Percentiles rank a stretch among this genome's conserved stretches.
Evolutionary conservation across 1,139 yeast genomes (phyloP).

Genomic region (Yamadazyma pseudoaaseri): DNA sequence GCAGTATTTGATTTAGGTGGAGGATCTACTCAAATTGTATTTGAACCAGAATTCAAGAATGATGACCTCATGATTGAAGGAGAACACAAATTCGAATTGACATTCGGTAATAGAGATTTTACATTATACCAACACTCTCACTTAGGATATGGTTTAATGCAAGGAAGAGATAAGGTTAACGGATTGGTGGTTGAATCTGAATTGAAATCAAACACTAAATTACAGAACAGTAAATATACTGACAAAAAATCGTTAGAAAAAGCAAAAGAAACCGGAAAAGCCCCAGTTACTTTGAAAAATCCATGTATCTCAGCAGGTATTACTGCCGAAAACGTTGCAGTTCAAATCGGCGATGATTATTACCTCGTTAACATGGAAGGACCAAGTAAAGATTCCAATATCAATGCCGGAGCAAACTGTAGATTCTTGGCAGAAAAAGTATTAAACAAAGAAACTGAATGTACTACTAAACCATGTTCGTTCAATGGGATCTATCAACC

Average conservation of each 20-base stretch:
- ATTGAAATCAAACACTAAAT: slow-evolving; percentile 31
- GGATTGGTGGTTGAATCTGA: slow-evolving; percentile 52
- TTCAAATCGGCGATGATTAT: slow-evolving; percentile 46
- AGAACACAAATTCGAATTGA: slow-evolving; percentile 79
- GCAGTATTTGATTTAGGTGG: slow-evolving; percentile 99
- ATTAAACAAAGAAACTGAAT: slow-evolving; percentile 77
- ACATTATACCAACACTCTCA: slow-evolving; percentile 93
- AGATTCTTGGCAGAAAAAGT: slow-evolving; percentile 78
- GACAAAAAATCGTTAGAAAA: slow-evolving; percentile 18
- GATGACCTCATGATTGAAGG: slow-evolving; percentile 68
- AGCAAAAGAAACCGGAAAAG: slow-evolving; percentile 39
- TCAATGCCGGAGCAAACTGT: slow-evolving; percentile 62
- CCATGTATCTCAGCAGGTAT: slow-evolving; percentile 89
- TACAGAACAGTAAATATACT: slow-evolving; percentile 22
- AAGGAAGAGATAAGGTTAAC: slow-evolving; percentile 85
- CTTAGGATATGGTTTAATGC: slow-evolving; percentile 92
- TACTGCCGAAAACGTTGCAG: slow-evolving; percentile 52
- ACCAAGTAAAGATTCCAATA: slow-evolving; percentile 38
- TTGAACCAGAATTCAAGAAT: slow-evolving; percentile 74
- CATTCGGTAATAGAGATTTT: slow-evolving; percentile 79
- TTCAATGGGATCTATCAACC: slow-evolving; percentile 98
- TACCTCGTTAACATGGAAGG: slow-evolving; percentile 75
- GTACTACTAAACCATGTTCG: slow-evolving; percentile 80
- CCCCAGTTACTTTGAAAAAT: slow-evolving; percentile 48
- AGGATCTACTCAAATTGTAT: slow-evolving; percentile 97